A percentile compares a stretch with the other conserved stretches of the same genome.
Evolutionary conservation across 805 yeast species (phyloP).

Genomic region (Maudiozyma turicensis): DNA sequence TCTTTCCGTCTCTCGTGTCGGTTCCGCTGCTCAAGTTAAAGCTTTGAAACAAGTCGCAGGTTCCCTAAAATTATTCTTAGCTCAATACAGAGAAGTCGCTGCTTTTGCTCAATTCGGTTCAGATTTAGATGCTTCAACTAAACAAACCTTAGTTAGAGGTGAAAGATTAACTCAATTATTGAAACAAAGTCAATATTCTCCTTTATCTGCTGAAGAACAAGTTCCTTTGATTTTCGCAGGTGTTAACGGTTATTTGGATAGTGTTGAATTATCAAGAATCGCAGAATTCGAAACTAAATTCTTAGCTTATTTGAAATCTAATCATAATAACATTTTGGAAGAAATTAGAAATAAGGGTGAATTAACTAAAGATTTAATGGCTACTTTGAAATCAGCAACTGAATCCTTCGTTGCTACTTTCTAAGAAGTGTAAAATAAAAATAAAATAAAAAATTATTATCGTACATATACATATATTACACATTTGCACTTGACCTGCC

Average conservation of each 20-base stretch:
- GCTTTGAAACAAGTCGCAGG: constrained; percentile 99
- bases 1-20: constrained; percentile 99
- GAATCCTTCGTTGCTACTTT: constrained; percentile 90
- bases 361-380: constrained; percentile 79
- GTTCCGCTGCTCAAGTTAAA: constrained; percentile 99
- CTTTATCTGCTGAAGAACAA: constrained; percentile 97
- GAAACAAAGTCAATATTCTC: constrained; percentile 95
- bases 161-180: constrained; percentile 98
- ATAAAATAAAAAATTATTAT: not conserved
- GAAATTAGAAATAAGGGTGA: constrained; percentile 86
- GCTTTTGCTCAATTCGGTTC: constrained; percentile 99
- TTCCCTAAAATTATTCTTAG: constrained; percentile 98
- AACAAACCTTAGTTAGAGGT: constrained; percentile 98
- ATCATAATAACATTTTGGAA: constrained; percentile 73
- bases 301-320: constrained; percentile 85
- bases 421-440: constrained; percentile 30
- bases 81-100: constrained; percentile 99
- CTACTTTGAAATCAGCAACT: constrained; percentile 80
- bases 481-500: too few relatives aligned
- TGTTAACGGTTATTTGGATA: constrained; percentile 98
- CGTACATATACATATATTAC: not conserved
- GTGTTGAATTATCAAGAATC: constrained; percentile 73
- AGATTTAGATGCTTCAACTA: constrained; percentile 98
- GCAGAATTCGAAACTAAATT: constrained; percentile 88
- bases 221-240: constrained; percentile 98